Conservation (phyloP, 2,329 filamentous ascomycete species). For the Fusarium sulawesiense region DNA sequence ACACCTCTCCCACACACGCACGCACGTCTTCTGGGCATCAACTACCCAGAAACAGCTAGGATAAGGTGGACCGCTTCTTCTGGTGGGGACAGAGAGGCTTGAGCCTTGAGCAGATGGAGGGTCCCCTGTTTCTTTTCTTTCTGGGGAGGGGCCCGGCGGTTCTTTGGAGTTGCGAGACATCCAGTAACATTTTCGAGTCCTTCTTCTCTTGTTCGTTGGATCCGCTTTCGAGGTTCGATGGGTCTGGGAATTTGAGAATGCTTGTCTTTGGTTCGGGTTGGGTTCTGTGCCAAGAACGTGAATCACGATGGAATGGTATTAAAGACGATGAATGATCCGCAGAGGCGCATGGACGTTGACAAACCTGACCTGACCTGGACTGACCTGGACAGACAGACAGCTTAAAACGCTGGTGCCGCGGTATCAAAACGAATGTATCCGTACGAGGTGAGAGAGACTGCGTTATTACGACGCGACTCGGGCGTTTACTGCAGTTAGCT, state of each 20-base stretch:
- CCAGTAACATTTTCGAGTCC: conserved; percentile 21
- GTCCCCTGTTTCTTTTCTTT: conserved; percentile 31
- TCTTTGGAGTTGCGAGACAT: conserved; percentile 23
- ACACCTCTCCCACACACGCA: conserved; percentile 36
- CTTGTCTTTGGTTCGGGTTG: conserved; percentile 29
- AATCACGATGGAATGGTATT: conserved; percentile 33
- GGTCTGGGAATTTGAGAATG: conserved; percentile 32
- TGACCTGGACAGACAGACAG: background rate
- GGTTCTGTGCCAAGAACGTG: conserved; percentile 25
- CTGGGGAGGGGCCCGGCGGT: conserved; percentile 32
- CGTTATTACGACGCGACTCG: conserved; percentile 10
- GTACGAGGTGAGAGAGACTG: background rate
- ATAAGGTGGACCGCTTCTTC: conserved; percentile 31
- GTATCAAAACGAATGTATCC: conserved; percentile 21
- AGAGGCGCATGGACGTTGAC: conserved; percentile 18
- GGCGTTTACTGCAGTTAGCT: conserved; percentile 4
- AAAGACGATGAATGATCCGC: conserved; percentile 21
- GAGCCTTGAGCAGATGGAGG: conserved; percentile 28
- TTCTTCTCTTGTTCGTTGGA: conserved; percentile 29
- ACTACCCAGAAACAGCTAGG: conserved; percentile 35
- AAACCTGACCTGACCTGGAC: conserved; percentile 7
- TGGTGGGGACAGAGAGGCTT: conserved; percentile 20
- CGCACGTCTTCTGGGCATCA: conserved; percentile 31
- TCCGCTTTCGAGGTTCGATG: conserved; percentile 38
- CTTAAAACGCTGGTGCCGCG: conserved; percentile 16